These are phyloP conservation scores for Cystobasidium slooffiae DNA, from an alignment of 1,284 basidiomycete genomes.

Conservation along the genomic window DNA sequence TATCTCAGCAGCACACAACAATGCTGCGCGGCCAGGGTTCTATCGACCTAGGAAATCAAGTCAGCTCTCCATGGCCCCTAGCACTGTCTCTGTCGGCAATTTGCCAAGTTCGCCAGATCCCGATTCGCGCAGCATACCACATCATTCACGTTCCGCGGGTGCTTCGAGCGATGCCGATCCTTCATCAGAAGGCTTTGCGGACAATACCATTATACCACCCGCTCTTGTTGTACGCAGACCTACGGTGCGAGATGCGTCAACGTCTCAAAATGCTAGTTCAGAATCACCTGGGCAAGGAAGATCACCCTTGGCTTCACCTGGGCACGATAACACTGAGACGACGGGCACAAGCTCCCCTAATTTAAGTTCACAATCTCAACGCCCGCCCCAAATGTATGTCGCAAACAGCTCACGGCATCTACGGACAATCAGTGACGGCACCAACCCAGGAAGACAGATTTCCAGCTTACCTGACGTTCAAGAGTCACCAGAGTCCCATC, in stretches of 20 bases:
- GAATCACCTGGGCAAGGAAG: background rate
- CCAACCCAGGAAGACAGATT: background rate
- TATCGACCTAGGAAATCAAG: conserved; percentile 51
- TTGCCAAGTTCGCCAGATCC: conserved; percentile 13
- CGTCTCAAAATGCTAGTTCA: background rate
- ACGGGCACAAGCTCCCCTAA: background rate
- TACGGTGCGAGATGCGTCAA: conserved; percentile 12
- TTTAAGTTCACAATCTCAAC: background rate
- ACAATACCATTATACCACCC: conserved; percentile 9
- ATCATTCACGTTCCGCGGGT: conserved; percentile 15
- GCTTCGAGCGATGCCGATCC: conserved; percentile 4
- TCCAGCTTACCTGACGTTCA: conserved; percentile 29
- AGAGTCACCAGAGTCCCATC: conserved; percentile 26
- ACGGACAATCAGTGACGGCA: conserved; percentile 29
- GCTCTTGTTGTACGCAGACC: conserved; percentile 29
- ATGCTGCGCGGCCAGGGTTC: conserved; percentile 43
- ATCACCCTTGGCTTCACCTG: background rate
- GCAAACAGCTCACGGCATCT: conserved; percentile 12
- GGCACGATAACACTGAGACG: background rate
- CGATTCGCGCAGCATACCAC: background rate
- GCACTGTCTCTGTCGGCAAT: conserved; percentile 7
- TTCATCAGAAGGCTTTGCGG: conserved; percentile 17
- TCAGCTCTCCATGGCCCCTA: conserved; percentile 45
- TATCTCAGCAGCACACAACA: conserved; percentile 37
- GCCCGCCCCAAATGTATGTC: background rate